Conservation (phyloP, 805 yeast species). For the baker's yeast (Saccharomyces cerevisiae) region DNA sequence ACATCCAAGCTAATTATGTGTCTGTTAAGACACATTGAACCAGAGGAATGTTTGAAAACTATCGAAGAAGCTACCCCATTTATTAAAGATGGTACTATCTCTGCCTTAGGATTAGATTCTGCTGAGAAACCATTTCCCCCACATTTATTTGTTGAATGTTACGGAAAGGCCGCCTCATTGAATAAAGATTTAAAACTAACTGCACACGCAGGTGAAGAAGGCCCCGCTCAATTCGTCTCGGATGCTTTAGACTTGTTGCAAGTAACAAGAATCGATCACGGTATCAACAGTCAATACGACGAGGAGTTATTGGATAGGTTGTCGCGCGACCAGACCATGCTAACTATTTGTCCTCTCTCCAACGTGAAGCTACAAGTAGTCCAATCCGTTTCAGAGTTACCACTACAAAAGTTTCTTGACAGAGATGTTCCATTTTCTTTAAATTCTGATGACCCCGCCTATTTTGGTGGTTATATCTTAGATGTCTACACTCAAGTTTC, state of each 20-base stretch:
- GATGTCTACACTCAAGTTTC: conserved; percentile 68
- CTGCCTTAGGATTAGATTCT: conserved; percentile 78
- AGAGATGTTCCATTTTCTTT: conserved; percentile 61
- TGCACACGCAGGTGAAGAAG: conserved; percentile 90
- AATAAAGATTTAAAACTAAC: conserved; percentile 55
- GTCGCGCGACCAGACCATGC: conserved; percentile 46
- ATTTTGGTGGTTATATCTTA: conserved; percentile 76
- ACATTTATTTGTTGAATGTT: conserved; percentile 56
- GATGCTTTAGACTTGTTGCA: conserved; percentile 51
- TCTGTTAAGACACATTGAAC: conserved; percentile 66
- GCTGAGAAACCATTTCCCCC: conserved; percentile 77
- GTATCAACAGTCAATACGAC: conserved; percentile 56
- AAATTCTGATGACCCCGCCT: conserved; percentile 76
- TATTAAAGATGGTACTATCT: conserved; percentile 50
- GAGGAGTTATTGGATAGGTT: conserved; percentile 47
- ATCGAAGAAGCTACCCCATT: conserved; percentile 45
- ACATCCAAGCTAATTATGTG: conserved; percentile 74
- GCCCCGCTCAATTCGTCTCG: conserved; percentile 59
- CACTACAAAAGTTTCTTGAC: conserved; percentile 53
- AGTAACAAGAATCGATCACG: conserved; percentile 73
- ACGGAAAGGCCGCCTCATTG: conserved; percentile 37
- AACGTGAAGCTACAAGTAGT: conserved; percentile 72
- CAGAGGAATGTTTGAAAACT: conserved; percentile 48
- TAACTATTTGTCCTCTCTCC: conserved; percentile 71
- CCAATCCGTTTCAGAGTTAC: conserved; percentile 55